These are phyloP conservation scores for Fonsecaea monophora DNA, from an alignment of 2,329 filamentous ascomycete species.

Conservation along the genomic window DNA sequence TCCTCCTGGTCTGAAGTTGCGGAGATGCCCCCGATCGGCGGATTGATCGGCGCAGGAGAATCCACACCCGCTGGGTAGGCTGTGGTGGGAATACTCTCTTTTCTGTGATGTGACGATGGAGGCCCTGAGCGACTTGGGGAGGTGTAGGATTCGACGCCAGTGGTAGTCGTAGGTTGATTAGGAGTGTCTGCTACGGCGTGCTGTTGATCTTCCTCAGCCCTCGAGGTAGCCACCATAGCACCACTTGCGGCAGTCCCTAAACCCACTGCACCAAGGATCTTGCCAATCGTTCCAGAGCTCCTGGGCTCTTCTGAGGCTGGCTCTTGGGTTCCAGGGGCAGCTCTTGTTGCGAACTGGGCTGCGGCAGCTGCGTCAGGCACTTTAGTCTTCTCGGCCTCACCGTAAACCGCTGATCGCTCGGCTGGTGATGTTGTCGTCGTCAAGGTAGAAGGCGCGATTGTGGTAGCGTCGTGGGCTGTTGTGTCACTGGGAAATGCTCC, in stretches of 20 bases:
- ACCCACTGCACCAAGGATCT: conserved; percentile 38
- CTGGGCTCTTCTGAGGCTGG: conserved; percentile 12
- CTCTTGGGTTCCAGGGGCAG: conserved; percentile 2
- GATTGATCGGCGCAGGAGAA: conserved; percentile 35
- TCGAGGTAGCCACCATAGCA: conserved; percentile 19
- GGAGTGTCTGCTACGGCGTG: conserved; percentile 19
- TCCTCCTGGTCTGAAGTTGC: conserved; percentile 12
- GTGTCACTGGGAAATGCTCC: conserved; percentile 32
- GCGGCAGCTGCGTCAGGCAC: conserved; percentile 8
- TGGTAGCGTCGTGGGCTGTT: conserved; percentile 19
- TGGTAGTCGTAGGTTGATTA: conserved; percentile 32
- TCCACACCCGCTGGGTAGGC: conserved; percentile 37
- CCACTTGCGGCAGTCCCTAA: conserved; percentile 33
- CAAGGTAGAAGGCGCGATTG: conserved; percentile 20
- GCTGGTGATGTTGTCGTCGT: conserved; percentile 23
- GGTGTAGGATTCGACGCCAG: conserved; percentile 33
- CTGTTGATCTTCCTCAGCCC: conserved; percentile 16
- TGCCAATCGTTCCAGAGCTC: conserved; percentile 28
- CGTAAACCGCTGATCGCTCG: conserved; percentile 18
- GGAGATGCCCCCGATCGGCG: conserved; percentile 37
- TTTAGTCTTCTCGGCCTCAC: conserved; percentile 16
- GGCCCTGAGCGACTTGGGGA: conserved; percentile 30
- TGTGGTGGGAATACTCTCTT: conserved; percentile 39
- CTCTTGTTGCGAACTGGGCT: conserved; percentile 18
- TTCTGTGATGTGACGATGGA: conserved; percentile 29